Evolutionary conservation across 83 land plant genomes (phyloP).

Genomic region (Larix sibirica): DNA sequence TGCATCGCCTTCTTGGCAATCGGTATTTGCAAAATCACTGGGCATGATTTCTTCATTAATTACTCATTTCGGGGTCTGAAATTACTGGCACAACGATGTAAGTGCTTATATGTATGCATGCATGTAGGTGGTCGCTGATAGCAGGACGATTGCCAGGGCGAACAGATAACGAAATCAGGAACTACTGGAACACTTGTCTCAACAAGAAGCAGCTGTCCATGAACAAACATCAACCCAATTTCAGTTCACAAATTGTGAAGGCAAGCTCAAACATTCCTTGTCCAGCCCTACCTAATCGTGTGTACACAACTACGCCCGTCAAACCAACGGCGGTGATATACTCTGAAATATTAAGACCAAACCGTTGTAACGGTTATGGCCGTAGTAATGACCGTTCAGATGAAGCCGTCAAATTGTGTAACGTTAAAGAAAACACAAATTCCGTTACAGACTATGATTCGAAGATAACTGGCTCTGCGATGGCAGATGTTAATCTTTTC

Average conservation of each 20-base stretch:
- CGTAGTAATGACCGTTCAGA: background rate
- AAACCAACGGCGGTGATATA: background rate
- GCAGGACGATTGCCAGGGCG: conserved; percentile 11
- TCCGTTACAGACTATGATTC: background rate
- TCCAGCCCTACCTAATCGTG: background rate
- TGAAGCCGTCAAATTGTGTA: background rate
- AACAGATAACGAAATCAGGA: background rate
- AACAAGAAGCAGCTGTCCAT: too few relatives aligned
- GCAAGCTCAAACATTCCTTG: background rate
- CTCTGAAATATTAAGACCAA: too few relatives aligned
- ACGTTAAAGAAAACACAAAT: background rate
- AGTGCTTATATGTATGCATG: background rate
- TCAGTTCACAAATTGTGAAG: background rate
- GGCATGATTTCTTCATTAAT: background rate
- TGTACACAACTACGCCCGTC: background rate
- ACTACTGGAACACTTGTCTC: too few relatives aligned
- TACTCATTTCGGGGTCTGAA: too few relatives aligned
- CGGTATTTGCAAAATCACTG: background rate
- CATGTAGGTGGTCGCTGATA: conserved; percentile 15
- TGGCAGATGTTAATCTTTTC: background rate
- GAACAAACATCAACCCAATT: background rate
- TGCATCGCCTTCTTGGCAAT: conserved; percentile 6
- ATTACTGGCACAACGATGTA: too few relatives aligned
- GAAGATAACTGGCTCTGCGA: background rate
- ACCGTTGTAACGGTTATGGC: too few relatives aligned